These are phyloP conservation scores for Beauveria brongniartii DNA, from an alignment of 2,329 filamentous ascomycete species.

Conservation along the genomic window DNA sequence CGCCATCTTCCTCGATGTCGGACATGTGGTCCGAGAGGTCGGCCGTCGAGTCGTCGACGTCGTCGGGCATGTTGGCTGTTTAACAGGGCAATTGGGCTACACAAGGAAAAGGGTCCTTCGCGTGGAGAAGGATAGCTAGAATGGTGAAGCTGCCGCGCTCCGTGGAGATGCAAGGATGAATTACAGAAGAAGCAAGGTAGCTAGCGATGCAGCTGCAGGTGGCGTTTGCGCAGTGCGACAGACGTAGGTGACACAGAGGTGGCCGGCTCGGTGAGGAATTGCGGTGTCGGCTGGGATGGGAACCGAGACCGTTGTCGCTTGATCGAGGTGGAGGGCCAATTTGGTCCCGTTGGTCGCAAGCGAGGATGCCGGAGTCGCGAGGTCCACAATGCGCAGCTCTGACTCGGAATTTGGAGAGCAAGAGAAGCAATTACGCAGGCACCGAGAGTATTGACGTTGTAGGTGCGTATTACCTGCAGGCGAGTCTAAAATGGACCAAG, in stretches of 20 bases:
- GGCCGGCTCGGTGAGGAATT: not conserved
- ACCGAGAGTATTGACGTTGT: not conserved
- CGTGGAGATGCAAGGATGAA: not conserved
- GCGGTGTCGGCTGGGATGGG: not conserved
- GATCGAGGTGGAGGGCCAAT: not conserved
- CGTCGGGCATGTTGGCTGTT: constrained; percentile 45
- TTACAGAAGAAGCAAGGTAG: not conserved
- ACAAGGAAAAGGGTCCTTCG: not conserved
- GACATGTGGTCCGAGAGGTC: constrained; percentile 52
- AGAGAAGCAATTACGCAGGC: not conserved
- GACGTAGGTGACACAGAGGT: not conserved
- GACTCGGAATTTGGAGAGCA: not conserved
- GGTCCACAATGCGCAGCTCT: not conserved
- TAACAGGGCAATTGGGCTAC: constrained; percentile 1
- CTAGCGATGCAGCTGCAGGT: not conserved
- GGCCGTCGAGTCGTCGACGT: constrained; percentile 43
- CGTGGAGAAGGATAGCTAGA: not conserved
- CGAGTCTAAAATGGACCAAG: not conserved
- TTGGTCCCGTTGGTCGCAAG: not conserved
- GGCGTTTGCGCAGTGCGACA: not conserved
- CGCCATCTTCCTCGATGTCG: constrained; percentile 51
- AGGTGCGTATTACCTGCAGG: not conserved
- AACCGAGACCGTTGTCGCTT: not conserved
- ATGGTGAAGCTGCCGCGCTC: not conserved
- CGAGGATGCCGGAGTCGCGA: not conserved